Evolutionary conservation across 1,139 yeast genomes (phyloP).

Genomic region (Oligophagozyma castellii): DNA sequence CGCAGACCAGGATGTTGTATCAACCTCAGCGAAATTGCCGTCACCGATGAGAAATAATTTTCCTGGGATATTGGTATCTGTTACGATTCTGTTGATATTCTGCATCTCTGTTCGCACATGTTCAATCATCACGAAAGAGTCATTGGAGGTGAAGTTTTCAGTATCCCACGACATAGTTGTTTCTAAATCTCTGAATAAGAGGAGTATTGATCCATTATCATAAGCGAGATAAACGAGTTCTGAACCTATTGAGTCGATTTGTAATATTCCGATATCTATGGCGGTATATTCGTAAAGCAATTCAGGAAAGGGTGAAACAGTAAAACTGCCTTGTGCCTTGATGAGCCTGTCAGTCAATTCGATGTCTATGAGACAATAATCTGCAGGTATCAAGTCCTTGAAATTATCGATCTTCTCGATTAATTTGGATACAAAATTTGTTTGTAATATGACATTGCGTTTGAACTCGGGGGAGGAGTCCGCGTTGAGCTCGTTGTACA

Average conservation of each 20-base stretch:
- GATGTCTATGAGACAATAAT: constrained; percentile 6
- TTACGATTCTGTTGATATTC: constrained; percentile 4
- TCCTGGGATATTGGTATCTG: constrained; percentile 4
- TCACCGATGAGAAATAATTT: constrained; percentile 6
- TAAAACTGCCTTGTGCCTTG: constrained; percentile 38
- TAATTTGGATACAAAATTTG: constrained; percentile 19
- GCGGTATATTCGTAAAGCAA: constrained; percentile 32
- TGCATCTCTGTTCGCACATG: constrained; percentile 5
- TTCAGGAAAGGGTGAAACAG: constrained; percentile 38
- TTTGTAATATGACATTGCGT: constrained; percentile 19
- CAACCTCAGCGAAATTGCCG: constrained; percentile 5
- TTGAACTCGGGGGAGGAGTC: constrained; percentile 9
- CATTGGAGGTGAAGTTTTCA: constrained; percentile 9
- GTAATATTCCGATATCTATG: constrained; percentile 22
- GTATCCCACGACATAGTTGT: constrained; percentile 19
- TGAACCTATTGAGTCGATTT: constrained; percentile 15
- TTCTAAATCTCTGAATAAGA: constrained; percentile 19
- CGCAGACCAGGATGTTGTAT: constrained; percentile 11
- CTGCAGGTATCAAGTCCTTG: neutral
- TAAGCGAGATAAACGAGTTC: constrained; percentile 13
- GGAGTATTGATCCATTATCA: constrained; percentile 15
- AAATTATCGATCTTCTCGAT: constrained; percentile 7
- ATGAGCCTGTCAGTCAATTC: constrained; percentile 8
- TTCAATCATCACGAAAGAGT: constrained; percentile 15
- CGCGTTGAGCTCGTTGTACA: constrained; percentile 16